A percentile compares a stretch with the other conserved stretches of the same genome.
phyloP scores from a whole-genome alignment of 1,284 basidiomycete genomes.

The Rhodotorula sp. region DNA sequence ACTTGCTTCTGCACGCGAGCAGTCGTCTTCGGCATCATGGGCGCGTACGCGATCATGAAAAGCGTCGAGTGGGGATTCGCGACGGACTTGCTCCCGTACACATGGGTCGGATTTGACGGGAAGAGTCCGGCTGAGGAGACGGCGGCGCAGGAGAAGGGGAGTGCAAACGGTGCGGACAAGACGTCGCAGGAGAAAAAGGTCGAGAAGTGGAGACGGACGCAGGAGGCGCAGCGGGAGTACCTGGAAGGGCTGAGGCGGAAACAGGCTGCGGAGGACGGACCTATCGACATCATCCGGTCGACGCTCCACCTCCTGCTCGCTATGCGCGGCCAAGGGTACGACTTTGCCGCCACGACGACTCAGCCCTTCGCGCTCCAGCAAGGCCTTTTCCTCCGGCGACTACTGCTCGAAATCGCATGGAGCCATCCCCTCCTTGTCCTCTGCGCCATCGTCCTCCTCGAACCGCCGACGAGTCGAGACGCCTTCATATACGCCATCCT shows the following conservation, averaged over 20 bases:
- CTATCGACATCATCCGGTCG: conserved; percentile 18
- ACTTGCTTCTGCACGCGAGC: neutral
- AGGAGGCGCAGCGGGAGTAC: neutral
- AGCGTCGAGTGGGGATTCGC: conserved; percentile 34
- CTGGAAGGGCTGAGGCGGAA: conserved; percentile 13
- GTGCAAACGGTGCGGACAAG: neutral
- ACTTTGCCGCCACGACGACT: conserved; percentile 31
- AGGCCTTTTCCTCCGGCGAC: conserved; percentile 13
- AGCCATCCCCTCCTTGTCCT: conserved; percentile 21
- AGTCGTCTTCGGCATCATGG: conserved; percentile 32
- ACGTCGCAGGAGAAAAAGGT: neutral
- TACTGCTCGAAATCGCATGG: conserved; percentile 23
- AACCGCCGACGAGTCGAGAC: conserved; percentile 11
- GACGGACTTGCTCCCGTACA: conserved; percentile 29
- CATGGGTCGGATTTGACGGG: conserved; percentile 33
- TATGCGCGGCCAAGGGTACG: conserved; percentile 37
- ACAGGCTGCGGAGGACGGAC: conserved; percentile 15
- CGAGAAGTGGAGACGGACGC: neutral
- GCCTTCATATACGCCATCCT: conserved; percentile 1
- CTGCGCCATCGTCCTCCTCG: conserved; percentile 24
- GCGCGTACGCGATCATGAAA: conserved; percentile 35
- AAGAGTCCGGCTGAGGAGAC: neutral
- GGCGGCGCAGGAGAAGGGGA: neutral
- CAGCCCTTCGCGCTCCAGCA: conserved; percentile 1
- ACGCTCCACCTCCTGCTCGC: conserved; percentile 26